A percentile compares a stretch with the other conserved stretches of the same genome.
These are phyloP conservation scores for Polychaeton citri DNA, from an alignment of 2,329 filamentous ascomycete genomes.

Conservation along the genomic window DNA sequence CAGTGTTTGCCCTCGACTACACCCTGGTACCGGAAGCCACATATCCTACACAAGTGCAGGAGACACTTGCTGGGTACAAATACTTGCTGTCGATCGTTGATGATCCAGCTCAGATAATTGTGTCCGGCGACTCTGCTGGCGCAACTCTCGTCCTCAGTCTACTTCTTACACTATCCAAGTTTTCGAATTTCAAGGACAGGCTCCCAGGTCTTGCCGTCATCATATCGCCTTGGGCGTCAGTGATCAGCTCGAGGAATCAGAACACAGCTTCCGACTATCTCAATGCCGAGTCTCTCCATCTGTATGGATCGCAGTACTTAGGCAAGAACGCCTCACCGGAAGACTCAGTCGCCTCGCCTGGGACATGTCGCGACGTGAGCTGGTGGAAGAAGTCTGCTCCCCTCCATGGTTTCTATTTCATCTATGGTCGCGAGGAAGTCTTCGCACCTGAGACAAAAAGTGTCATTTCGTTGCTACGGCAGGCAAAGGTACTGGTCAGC, in stretches of 20 bases:
- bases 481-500: constrained; percentile 41
- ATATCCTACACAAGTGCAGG: constrained; percentile 60
- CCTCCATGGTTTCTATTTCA: constrained; percentile 51
- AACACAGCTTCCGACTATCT: constrained; percentile 67
- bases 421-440: constrained; percentile 66
- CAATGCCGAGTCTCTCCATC: constrained; percentile 49
- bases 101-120: constrained; percentile 50
- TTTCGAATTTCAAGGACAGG: constrained; percentile 28
- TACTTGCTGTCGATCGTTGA: constrained; percentile 49
- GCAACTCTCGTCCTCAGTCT: constrained; percentile 61
- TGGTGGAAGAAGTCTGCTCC: constrained; percentile 59
- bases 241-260: constrained; percentile 53
- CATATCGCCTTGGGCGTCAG: constrained; percentile 69
- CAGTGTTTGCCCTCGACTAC: constrained; percentile 69
- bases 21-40: constrained; percentile 61
- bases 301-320: constrained; percentile 58
- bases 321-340: constrained; percentile 36
- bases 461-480: constrained; percentile 43
- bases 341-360: constrained; percentile 55
- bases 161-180: constrained; percentile 50
- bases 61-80: constrained; percentile 57
- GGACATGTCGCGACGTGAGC: constrained; percentile 49
- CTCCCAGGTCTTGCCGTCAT: constrained; percentile 52
- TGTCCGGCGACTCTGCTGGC: constrained; percentile 70
- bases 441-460: constrained; percentile 56